Percentiles rank a stretch among this genome's conserved stretches.
phyloP scores from a whole-genome alignment of 2,329 filamentous ascomycete species.

The Colletotrichum cordylinicola region DNA sequence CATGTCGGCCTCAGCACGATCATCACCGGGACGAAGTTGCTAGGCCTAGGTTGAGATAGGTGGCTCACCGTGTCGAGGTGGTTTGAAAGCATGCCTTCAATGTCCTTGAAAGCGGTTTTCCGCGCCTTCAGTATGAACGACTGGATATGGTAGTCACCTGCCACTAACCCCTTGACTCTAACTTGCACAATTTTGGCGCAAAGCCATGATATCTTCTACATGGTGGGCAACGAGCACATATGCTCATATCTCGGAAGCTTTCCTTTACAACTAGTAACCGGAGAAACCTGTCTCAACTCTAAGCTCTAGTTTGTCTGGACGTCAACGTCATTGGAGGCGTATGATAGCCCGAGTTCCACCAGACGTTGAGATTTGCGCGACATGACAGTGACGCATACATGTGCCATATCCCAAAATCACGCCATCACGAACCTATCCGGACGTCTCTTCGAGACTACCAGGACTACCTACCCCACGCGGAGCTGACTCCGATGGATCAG shows the following conservation, averaged over 20 bases:
- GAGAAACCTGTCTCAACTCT: neutral
- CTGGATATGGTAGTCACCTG: neutral
- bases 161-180: neutral
- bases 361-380: neutral
- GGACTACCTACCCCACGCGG: neutral
- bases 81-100: neutral
- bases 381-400: neutral
- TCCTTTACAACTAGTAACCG: neutral
- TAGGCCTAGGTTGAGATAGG: neutral
- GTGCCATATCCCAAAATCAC: neutral
- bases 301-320: neutral
- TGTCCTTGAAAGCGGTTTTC: neutral
- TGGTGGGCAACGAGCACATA: neutral
- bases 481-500: neutral
- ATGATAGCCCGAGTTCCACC: neutral
- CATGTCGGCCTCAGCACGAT: neutral
- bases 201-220: neutral
- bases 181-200: neutral
- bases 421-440: neutral
- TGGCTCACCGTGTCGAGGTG: rapidly evolving
- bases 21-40: neutral
- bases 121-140: neutral
- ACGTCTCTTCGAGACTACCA: neutral
- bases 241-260: neutral
- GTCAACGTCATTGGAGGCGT: neutral